Conservation (phyloP, 352 stramenopile genomes). For the Pythium dissimile region DNA sequence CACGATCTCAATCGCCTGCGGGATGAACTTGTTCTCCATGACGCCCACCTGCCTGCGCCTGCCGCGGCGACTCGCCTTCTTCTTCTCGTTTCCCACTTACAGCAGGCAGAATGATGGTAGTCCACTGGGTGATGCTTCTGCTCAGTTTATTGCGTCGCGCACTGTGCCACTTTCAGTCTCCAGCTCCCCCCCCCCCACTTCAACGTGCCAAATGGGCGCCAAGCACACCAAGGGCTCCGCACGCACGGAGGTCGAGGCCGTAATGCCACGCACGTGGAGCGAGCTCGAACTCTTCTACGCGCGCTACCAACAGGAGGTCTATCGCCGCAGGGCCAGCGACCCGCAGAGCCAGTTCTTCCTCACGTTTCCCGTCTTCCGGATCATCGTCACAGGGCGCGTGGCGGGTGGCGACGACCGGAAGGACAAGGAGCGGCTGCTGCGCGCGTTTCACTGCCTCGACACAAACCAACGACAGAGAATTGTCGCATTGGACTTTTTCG, state of each 20-base stretch:
- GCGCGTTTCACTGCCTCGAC: constrained; percentile 43
- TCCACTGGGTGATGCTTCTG: constrained; percentile 15
- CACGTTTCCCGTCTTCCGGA: constrained; percentile 41
- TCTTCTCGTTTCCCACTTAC: constrained; percentile 3
- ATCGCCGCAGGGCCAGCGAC: constrained; percentile 30
- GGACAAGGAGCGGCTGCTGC: constrained; percentile 42
- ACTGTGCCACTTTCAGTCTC: constrained; percentile 16
- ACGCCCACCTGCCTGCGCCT: background rate
- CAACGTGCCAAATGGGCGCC: constrained; percentile 49
- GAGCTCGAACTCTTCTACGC: constrained; percentile 54
- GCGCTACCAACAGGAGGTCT: constrained; percentile 58
- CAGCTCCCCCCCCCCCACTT: constrained; percentile 9
- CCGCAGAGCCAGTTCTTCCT: constrained; percentile 49
- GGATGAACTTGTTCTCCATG: constrained; percentile 91
- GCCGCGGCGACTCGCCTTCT: background rate
- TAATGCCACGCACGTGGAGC: constrained; percentile 48
- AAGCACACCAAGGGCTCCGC: constrained; percentile 46
- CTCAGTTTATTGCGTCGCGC: constrained; percentile 19
- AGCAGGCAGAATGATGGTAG: constrained; percentile 2
- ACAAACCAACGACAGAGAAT: constrained; percentile 23
- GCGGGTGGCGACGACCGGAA: background rate
- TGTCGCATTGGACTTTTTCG: constrained; percentile 57
- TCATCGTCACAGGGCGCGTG: background rate
- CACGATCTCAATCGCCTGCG: constrained; percentile 89
- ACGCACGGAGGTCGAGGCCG: constrained; percentile 29